Conservation (phyloP, 805 yeast species). For the Kuraishia ogatae region DNA sequence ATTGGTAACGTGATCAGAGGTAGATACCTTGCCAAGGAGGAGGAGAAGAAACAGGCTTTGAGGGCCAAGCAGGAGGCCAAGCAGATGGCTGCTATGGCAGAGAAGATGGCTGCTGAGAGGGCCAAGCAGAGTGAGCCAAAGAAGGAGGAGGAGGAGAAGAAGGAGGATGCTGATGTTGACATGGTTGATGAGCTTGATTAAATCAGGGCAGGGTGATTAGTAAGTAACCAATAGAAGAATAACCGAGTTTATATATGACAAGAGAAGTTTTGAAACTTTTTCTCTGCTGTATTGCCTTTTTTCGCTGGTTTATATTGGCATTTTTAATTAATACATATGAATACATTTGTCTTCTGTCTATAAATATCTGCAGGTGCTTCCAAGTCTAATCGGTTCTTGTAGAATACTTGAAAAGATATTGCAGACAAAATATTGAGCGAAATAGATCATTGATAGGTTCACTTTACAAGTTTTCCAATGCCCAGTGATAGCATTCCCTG, state of each 20-base stretch:
- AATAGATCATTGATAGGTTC: too few species aligned
- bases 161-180: constrained; percentile 27
- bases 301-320: neutral
- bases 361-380: too few species aligned
- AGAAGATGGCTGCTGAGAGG: constrained; percentile 74
- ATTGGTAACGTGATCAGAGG: constrained; percentile 94
- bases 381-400: too few species aligned
- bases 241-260: neutral
- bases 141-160: constrained; percentile 17
- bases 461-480: too few species aligned
- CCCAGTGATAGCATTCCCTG: too few species aligned
- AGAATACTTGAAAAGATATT: too few species aligned
- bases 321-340: neutral
- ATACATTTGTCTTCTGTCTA: neutral
- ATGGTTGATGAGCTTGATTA: constrained; percentile 24
- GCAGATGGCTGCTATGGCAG: constrained; percentile 76
- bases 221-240: neutral
- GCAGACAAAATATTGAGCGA: too few species aligned
- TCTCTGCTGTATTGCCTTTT: neutral
- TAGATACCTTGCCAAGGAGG: constrained; percentile 88
- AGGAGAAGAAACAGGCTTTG: constrained; percentile 86
- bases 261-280: neutral
- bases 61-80: constrained; percentile 84
- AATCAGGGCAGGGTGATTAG: neutral
- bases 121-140: constrained; percentile 27